Evolutionary conservation across 768 basidiomycete genomes (phyloP).

Genomic region (Coprinellus micaceus): DNA sequence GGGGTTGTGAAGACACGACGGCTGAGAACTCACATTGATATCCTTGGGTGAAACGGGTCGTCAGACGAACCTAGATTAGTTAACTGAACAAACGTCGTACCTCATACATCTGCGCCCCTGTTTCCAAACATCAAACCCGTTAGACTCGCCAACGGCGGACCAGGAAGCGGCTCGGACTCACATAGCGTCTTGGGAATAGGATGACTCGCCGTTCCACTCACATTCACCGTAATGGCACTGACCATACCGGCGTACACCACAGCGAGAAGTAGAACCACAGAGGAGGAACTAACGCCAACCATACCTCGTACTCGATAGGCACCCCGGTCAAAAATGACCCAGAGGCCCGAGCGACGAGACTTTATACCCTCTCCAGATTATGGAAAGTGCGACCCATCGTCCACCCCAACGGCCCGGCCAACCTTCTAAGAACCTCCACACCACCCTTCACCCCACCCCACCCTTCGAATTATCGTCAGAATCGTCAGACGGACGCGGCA

Average conservation of each 20-base stretch:
- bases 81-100: conserved; percentile 23
- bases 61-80: not conserved
- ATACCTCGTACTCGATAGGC: too few species aligned
- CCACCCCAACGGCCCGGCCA: too few species aligned
- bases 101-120: conserved; percentile 53
- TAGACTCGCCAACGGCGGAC: not conserved
- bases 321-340: too few species aligned
- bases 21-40: conserved; percentile 48
- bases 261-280: not conserved
- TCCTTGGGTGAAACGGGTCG: conserved; percentile 34
- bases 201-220: conserved; percentile 48
- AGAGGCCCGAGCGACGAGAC: too few species aligned
- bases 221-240: conserved; percentile 30
- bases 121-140: not conserved
- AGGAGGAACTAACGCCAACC: not conserved
- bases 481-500: too few species aligned
- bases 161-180: conserved; percentile 25
- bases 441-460: too few species aligned
- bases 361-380: too few species aligned
- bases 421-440: too few species aligned
- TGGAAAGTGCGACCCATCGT: too few species aligned
- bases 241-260: not conserved
- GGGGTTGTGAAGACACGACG: not conserved
- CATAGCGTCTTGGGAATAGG: conserved; percentile 50
- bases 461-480: too few species aligned